Base-by-base conservation (phyloP, 2,329 filamentous ascomycete species). In the Alternaria triticina region DNA sequence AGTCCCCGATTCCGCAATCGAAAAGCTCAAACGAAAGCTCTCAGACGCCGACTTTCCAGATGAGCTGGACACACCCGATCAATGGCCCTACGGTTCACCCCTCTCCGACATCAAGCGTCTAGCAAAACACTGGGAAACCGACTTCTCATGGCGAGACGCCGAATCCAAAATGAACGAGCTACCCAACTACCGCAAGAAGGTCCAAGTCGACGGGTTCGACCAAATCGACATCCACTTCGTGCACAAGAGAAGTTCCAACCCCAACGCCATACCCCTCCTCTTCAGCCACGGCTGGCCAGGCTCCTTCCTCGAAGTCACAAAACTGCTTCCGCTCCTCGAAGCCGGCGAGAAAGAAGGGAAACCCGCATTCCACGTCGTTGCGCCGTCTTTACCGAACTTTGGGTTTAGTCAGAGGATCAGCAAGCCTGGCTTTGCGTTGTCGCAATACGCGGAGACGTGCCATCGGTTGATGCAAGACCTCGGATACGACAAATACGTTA, bases 211-310 rank as follows among this genome's bases (percentile, higher is more conserved):
- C 11, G 88, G 86, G 0, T 91, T 89, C 68, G 88, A 83, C 2
- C 80, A 83, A 0, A 73, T 91, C 52, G 82, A 88, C 33, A 81
- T 92, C 4, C 90, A 92, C 77, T 91, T 89, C 73, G 76, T 92
- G 3, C 87, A 91, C 72, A 83, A 89, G 67, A 82, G 77, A 56
- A 88, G 85, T 68, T 72, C 78, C 2, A 81, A 81, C 3, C 68
- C 83, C 1, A 81, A 82, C 20, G 88, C 88, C 2, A 86, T 92
- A 45, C 90, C 90, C 0, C 73, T 92, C 28, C 75, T 92, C 1
- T 91, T 92, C 74, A 82, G 84, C n/a, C 90, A 92, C 73, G 89
- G 89, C 13, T 91, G 88, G 87, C 91, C 91, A 0, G 90, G 91
- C 1, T 89, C 86, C 66, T 92, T 91, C 73, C 74, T 90, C 50